A percentile compares a stretch with the other conserved stretches of the same genome.
Evolutionary conservation across 1,284 basidiomycete genomes (phyloP).

Genomic region (Pulveroboletus sp.): DNA sequence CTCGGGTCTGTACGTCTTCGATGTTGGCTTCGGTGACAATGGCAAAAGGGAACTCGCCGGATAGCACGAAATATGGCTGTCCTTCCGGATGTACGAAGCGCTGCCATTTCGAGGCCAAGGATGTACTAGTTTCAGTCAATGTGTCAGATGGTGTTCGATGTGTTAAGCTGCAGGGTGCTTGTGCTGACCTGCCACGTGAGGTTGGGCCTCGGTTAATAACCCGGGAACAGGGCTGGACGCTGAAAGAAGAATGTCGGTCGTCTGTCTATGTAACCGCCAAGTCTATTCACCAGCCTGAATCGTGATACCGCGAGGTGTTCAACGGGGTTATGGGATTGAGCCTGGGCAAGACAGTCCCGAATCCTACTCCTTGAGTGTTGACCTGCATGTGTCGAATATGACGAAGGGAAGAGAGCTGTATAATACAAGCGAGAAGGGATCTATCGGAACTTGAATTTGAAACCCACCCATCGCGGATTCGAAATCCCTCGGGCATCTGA

Average conservation of each 20-base stretch:
- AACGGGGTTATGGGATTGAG: slow-evolving; percentile 25
- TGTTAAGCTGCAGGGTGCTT: not conserved
- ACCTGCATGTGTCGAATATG: no score
- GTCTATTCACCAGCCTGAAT: slow-evolving; percentile 3
- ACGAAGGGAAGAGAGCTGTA: no score
- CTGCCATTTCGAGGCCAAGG: slow-evolving; percentile 37
- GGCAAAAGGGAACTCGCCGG: slow-evolving; percentile 29
- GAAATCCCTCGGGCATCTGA: no score
- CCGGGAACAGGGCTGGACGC: slow-evolving; percentile 11
- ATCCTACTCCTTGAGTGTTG: no score
- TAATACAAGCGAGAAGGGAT: no score
- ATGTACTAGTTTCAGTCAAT: not conserved
- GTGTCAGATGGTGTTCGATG: not conserved
- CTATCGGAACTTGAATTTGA: no score
- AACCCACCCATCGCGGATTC: no score
- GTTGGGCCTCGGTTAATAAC: slow-evolving; percentile 17
- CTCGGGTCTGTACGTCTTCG: slow-evolving; percentile 36
- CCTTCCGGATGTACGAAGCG: slow-evolving; percentile 54
- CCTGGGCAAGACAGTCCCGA: not conserved
- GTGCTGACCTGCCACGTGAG: slow-evolving; percentile 4
- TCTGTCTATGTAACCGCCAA: not conserved
- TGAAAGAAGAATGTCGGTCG: slow-evolving; percentile 3
- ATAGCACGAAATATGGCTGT: slow-evolving; percentile 45
- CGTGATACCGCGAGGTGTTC: slow-evolving; percentile 18
- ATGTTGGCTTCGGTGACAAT: slow-evolving; percentile 53